Percentiles rank a stretch among this genome's conserved stretches.
Evolutionary conservation across 2,329 filamentous ascomycete genomes (phyloP).

Genomic region (Penicillium rolfsii): DNA sequence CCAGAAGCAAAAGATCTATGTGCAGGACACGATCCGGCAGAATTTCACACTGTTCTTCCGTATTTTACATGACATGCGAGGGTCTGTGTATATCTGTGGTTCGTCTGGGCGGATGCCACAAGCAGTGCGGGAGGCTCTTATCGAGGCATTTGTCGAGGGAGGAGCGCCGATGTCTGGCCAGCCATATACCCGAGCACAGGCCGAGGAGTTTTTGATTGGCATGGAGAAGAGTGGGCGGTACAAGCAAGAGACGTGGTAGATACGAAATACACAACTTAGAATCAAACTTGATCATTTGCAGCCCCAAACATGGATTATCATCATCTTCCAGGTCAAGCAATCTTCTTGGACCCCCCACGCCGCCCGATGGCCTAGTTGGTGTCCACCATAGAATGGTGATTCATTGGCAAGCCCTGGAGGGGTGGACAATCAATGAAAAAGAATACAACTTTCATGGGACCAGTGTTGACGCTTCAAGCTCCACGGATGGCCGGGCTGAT

Average conservation of each 20-base stretch:
- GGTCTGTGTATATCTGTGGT: conserved; percentile 57
- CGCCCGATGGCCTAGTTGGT: no score
- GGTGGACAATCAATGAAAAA: no score
- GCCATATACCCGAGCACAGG: conserved; percentile 49
- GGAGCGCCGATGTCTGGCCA: conserved; percentile 47
- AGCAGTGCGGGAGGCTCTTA: conserved; percentile 66
- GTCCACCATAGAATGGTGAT: no score
- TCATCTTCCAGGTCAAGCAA: no score
- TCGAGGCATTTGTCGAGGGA: conserved; percentile 60
- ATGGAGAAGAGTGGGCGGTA: conserved; percentile 67
- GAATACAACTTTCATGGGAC: no score
- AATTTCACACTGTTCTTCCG: conserved; percentile 55
- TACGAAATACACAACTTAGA: neutral
- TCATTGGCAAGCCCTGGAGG: no score
- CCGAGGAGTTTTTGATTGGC: conserved; percentile 58
- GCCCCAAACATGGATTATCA: no score
- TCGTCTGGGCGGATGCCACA: conserved; percentile 73
- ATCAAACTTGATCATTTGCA: no score
- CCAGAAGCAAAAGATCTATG: conserved; percentile 66
- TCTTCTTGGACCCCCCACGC: no score
- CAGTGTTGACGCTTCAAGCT: no score
- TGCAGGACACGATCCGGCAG: conserved; percentile 65
- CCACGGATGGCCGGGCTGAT: no score
- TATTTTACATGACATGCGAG: conserved; percentile 55
- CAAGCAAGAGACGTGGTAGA: conserved; percentile 71